Percentiles rank a stretch among this genome's conserved stretches.
These are phyloP conservation scores for Orobanche coerulescens DNA, from an alignment of 257 asterid species.

Conservation along the genomic window DNA sequence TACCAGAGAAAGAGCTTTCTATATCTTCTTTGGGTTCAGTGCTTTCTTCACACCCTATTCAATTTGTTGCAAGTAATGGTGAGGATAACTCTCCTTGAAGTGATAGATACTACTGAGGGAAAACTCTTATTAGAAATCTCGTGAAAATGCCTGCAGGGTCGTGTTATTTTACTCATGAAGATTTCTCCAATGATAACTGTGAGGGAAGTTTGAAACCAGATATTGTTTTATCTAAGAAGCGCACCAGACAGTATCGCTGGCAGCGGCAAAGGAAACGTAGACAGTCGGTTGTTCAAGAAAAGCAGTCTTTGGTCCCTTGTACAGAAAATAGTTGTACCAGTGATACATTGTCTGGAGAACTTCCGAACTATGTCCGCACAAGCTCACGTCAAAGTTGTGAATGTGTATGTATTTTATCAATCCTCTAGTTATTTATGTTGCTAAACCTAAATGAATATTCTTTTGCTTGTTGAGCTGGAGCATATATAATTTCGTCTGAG, in stretches of 20 bases:
- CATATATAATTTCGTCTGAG: not conserved
- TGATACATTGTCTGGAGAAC: conserved; percentile 14
- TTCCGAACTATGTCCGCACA: conserved; percentile 9
- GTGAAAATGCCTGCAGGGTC: conserved; percentile 33
- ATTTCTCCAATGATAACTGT: conserved; percentile 17
- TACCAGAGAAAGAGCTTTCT: conserved; percentile 26
- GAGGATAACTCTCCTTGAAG: conserved; percentile 23
- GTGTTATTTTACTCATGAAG: conserved; percentile 26
- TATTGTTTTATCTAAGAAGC: conserved; percentile 34
- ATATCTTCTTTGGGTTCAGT: conserved; percentile 25
- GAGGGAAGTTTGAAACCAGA: conserved; percentile 30
- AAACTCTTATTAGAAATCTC: conserved; percentile 9
- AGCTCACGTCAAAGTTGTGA: conserved; percentile 23
- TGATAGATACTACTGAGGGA: conserved; percentile 3
- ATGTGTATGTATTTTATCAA: conserved; percentile 21
- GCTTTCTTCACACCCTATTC: conserved; percentile 27
- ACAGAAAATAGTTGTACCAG: conserved; percentile 20
- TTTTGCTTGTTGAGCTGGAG: not conserved
- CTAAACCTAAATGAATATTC: not conserved
- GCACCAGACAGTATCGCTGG: conserved; percentile 47
- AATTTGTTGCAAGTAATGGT: conserved; percentile 27
- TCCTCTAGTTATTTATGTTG: not conserved
- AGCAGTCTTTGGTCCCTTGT: conserved; percentile 29
- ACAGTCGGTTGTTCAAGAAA: conserved; percentile 33
- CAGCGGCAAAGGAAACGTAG: conserved; percentile 50